Base-by-base conservation (phyloP, 2,329 filamentous ascomycete genomes). In the Botrytis sinoallii region DNA sequence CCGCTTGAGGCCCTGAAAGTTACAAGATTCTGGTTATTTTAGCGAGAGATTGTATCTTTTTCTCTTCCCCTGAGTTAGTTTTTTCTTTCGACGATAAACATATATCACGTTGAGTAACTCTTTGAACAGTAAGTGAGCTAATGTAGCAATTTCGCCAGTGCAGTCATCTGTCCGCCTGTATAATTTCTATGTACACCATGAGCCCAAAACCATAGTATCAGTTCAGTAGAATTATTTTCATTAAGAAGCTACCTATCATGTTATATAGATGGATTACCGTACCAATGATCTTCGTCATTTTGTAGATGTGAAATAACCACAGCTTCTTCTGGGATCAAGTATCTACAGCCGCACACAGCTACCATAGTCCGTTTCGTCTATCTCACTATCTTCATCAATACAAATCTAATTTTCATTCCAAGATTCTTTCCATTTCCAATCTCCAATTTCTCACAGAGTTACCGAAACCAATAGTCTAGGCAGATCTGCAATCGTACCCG, bases 61-160 rank as follows among this genome's bases (percentile, higher is more conserved):
- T 14, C 14, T 29, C 6, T 18, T 29, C 52, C 16, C 14, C 16
- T 18, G 12, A 0, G 3, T 12, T 9, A 0, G 0, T 55, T 18
- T 55, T 6, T 55, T 55, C 5, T 18, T 55, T 29, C 6, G 7
- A 29, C 1, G 14, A 55, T 29, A 29, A 9, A 0, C 6, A 55
- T 8, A n/a, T 2, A 18, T 55, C 14, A 18, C 14, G 3, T 29
- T 29, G 16, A 55, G 52, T 18, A 55, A 55, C 2, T 18, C 8
- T 18, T 6, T 29, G 14, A 4, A 29, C 0, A 3, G 52, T 55
- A 55, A 29, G n/a, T 18, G 52, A 29, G n/a, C n/a, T 9, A 29
- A 29, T 4, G 6, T 55, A 16, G n/a, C 52, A 29, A 3, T 55
- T n/a, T n/a, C 52, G 52, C 2, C 14, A 29, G 18, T 18, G 14